A percentile compares a stretch with the other conserved stretches of the same genome.
These are phyloP conservation scores for Aureobasidium sp. DNA, from an alignment of 2,329 filamentous ascomycete genomes.

Conservation along the genomic window DNA sequence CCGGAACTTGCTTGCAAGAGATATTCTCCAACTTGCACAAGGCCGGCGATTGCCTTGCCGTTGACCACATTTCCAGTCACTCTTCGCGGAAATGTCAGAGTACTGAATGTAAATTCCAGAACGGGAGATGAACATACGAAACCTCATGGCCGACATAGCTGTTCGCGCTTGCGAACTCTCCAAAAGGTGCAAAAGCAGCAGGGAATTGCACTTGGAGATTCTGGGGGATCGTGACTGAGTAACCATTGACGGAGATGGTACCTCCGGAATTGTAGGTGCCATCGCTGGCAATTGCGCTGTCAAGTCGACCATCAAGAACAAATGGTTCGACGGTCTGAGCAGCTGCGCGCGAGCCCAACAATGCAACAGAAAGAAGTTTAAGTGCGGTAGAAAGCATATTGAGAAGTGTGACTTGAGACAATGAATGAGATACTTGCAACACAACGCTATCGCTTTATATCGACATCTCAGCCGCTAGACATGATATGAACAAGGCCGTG, in stretches of 20 bases:
- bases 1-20: constrained; percentile 30
- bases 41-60: constrained; percentile 31
- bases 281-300: constrained; percentile 18
- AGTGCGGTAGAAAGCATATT: not conserved
- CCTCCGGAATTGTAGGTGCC: constrained; percentile 39
- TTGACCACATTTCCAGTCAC: constrained; percentile 34
- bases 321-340: constrained; percentile 17
- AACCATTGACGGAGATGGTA: constrained; percentile 38
- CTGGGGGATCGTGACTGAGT: constrained; percentile 39
- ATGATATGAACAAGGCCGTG: not conserved
- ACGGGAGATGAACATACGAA: constrained; percentile 14
- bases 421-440: not conserved
- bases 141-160: constrained; percentile 21
- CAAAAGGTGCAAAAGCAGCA: constrained; percentile 37
- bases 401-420: not conserved
- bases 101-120: constrained; percentile 1
- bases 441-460: not conserved
- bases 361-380: not conserved
- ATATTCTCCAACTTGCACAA: constrained; percentile 32
- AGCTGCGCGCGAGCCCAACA: not conserved
- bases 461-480: not conserved
- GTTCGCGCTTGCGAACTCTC: constrained; percentile 22
- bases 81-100: constrained; percentile 17
- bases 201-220: constrained; percentile 45
- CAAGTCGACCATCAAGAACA: constrained; percentile 24